These are phyloP conservation scores for Marchantia polymorpha DNA, from an alignment of 225 moss, liverwort and hornwort species.

Conservation along the genomic window DNA sequence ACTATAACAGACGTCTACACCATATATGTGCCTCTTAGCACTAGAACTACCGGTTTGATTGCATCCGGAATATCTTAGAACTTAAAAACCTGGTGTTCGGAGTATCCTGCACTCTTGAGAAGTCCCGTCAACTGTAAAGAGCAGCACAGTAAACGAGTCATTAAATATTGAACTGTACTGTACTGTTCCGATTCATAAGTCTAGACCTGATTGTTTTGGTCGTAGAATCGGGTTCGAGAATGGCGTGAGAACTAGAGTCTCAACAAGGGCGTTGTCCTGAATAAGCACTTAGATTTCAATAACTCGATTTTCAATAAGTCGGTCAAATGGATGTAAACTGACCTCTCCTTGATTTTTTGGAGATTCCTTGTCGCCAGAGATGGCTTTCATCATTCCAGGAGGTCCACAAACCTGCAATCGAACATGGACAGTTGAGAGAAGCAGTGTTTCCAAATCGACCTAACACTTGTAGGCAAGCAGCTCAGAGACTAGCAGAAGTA, in stretches of 20 bases:
- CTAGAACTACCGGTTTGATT: too few relatives aligned
- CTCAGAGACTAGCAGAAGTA: too few relatives aligned
- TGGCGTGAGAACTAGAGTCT: too few relatives aligned
- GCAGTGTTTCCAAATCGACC: too few relatives aligned
- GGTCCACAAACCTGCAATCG: constrained; percentile 74
- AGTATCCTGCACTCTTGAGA: constrained; percentile 71
- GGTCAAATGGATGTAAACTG: background rate
- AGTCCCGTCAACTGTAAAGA: constrained; percentile 59
- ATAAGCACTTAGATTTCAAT: background rate
- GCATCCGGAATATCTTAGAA: constrained; percentile 33
- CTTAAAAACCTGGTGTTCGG: constrained; percentile 71
- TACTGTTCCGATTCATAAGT: background rate
- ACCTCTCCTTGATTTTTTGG: constrained; percentile 90
- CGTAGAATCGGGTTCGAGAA: background rate
- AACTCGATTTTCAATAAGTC: background rate
- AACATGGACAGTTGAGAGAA: background rate
- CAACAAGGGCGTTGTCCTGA: too few relatives aligned
- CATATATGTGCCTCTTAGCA: background rate
- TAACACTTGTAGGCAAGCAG: too few relatives aligned
- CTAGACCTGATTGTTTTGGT: background rate
- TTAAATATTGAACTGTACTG: background rate
- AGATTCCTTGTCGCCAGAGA: constrained; percentile 78
- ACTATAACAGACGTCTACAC: background rate
- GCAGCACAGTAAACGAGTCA: background rate
- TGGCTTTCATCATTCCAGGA: constrained; percentile 66